phyloP scores from a whole-genome alignment of 2,329 filamentous ascomycete genomes.

The Cladosporium sp. region DNA sequence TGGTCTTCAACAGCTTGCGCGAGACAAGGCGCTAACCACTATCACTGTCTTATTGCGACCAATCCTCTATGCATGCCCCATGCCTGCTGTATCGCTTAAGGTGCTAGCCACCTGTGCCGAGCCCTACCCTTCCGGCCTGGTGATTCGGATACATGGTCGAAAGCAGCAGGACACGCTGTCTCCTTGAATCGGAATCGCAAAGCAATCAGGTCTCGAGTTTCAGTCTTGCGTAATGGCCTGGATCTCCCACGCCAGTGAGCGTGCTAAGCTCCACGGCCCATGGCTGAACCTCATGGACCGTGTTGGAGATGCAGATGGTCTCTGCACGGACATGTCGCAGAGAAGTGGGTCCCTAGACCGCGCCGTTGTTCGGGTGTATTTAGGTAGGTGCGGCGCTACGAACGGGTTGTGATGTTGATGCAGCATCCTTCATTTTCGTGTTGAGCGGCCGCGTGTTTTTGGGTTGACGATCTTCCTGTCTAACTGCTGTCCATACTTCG shows the following conservation, averaged over 20 bases:
- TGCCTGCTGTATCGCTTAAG: constrained; percentile 7
- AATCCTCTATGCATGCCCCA: constrained; percentile 8
- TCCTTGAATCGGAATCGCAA: background rate
- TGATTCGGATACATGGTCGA: background rate
- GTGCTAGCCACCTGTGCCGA: constrained; percentile 2
- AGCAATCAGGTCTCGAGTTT: constrained; percentile 2
- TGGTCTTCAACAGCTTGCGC: constrained; percentile 10
- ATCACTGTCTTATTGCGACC: constrained; percentile 11
- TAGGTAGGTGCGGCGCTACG: constrained; percentile 11
- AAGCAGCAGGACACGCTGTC: background rate
- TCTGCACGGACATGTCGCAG: constrained; percentile 8
- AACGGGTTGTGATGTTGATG: constrained; percentile 13
- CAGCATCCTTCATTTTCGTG: constrained; percentile 14
- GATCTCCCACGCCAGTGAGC: constrained; percentile 6
- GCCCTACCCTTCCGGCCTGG: background rate
- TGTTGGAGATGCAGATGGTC: constrained; percentile 2
- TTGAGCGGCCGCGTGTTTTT: constrained; percentile 14
- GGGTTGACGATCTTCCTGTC: constrained; percentile 10
- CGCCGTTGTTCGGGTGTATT: constrained; percentile 14
- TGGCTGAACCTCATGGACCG: background rate
- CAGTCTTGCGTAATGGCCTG: background rate
- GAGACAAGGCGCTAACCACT: constrained; percentile 8
- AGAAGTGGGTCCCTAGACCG: constrained; percentile 7
- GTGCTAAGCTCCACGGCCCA: background rate
- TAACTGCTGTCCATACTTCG: background rate